Evolutionary conservation across 768 basidiomycete genomes (phyloP).

Genomic region (Pulveroboletus frians): DNA sequence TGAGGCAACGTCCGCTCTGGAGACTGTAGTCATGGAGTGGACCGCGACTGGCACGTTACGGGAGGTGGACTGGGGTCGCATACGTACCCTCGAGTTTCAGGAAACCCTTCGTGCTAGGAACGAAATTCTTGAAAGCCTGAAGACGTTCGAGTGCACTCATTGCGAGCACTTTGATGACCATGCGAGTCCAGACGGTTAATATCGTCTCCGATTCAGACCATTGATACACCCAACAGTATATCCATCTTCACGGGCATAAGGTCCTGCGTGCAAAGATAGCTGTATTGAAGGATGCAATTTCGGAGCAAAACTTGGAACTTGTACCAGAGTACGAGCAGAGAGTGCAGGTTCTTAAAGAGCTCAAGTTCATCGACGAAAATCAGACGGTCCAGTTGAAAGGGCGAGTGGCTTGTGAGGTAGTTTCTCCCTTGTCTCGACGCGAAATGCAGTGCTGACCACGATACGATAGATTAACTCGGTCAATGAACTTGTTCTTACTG

Average conservation of each 20-base stretch:
- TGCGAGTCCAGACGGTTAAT: constrained; percentile 42
- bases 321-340: constrained; percentile 97
- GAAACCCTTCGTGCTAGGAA: constrained; percentile 65
- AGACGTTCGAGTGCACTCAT: constrained; percentile 42
- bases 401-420: constrained; percentile 94
- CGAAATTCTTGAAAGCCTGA: constrained; percentile 40
- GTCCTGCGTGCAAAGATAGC: constrained; percentile 70
- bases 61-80: constrained; percentile 82
- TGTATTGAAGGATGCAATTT: constrained; percentile 75
- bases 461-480: constrained; percentile 86
- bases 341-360: constrained; percentile 81
- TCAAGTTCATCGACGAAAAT: constrained; percentile 93
- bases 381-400: constrained; percentile 95
- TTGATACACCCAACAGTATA: constrained; percentile 51
- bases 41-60: constrained; percentile 39
- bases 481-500: constrained; percentile 94
- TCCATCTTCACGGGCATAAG: constrained; percentile 68
- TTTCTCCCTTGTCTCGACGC: constrained; percentile 1
- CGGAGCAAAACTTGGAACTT: constrained; percentile 94
- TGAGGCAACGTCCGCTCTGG: constrained; percentile 48
- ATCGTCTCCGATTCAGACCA: constrained; percentile 1
- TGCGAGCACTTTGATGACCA: constrained; percentile 72
- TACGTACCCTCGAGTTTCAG: constrained; percentile 88
- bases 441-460: not conserved
- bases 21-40: constrained; percentile 56